These are phyloP conservation scores for Uronychia binucleata DNA, from an alignment of 73 alveolate genomes.

Conservation along the genomic window DNA sequence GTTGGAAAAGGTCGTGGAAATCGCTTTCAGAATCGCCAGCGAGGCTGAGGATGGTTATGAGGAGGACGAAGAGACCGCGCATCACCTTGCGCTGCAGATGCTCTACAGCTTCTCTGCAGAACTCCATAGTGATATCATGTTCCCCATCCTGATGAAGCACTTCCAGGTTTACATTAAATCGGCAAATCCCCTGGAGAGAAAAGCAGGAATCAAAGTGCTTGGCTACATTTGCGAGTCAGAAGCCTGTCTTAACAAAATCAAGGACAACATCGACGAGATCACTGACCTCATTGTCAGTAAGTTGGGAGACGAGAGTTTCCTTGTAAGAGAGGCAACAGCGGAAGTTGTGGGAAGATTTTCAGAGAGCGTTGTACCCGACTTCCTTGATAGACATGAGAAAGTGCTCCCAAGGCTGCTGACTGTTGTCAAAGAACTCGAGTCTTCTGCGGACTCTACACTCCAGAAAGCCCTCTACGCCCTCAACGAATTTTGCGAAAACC, in stretches of 20 bases:
- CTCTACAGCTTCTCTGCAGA: slow-evolving; percentile 26
- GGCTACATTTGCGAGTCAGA: slow-evolving; percentile 64
- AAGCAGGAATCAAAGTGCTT: slow-evolving; percentile 59
- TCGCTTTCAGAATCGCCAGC: slow-evolving; percentile 50
- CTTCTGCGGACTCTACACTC: slow-evolving; percentile 24
- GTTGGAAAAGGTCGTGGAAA: slow-evolving; percentile 38
- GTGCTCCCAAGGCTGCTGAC: slow-evolving; percentile 56
- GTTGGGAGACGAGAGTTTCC: slow-evolving; percentile 43
- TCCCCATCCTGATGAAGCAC: slow-evolving; percentile 44
- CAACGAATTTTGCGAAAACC: slow-evolving; percentile 48
- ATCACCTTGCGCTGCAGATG: slow-evolving; percentile 32
- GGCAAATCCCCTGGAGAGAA: slow-evolving; percentile 45
- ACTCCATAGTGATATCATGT: slow-evolving; percentile 40
- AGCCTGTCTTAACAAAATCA: slow-evolving; percentile 56
- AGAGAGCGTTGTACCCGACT: slow-evolving; percentile 67
- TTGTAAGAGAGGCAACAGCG: slow-evolving; percentile 64
- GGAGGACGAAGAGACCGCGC: slow-evolving; percentile 56
- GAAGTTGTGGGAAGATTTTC: slow-evolving; percentile 68
- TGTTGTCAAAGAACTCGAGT: slow-evolving; percentile 29
- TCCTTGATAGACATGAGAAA: slow-evolving; percentile 42
- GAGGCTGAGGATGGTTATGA: slow-evolving; percentile 53
- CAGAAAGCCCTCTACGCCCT: slow-evolving; percentile 54
- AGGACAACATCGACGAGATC: slow-evolving; percentile 56
- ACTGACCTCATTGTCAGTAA: slow-evolving; percentile 37
- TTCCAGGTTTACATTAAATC: slow-evolving; percentile 37